These are phyloP conservation scores for Penicillium steckii DNA, from an alignment of 495 filamentous ascomycete genomes.

Conservation along the genomic window DNA sequence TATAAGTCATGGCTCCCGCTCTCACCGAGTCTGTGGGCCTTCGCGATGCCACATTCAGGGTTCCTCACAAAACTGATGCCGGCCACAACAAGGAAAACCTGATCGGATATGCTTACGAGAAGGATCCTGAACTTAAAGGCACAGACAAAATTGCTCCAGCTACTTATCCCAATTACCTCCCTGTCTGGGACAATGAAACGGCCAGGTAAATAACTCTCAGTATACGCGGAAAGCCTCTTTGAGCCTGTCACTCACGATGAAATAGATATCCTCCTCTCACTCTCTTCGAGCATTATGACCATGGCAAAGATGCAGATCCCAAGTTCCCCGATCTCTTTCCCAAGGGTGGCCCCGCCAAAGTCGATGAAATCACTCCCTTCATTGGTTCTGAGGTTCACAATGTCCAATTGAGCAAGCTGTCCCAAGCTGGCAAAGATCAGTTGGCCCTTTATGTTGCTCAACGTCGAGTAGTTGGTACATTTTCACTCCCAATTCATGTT, in stretches of 20 bases:
- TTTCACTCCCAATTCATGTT: neutral
- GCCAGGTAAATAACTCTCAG: conserved; percentile 25
- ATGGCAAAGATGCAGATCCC: conserved; percentile 51
- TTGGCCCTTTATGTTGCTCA: conserved; percentile 57
- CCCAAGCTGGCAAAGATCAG: conserved; percentile 53
- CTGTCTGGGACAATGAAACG: conserved; percentile 65
- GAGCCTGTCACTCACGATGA: neutral
- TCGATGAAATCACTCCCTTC: conserved; percentile 51
- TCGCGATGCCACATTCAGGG: conserved; percentile 31
- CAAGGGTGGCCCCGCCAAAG: conserved; percentile 31
- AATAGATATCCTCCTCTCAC: conserved; percentile 42
- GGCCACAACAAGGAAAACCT: conserved; percentile 65
- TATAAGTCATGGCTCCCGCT: conserved; percentile 53
- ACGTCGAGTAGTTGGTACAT: conserved; percentile 52
- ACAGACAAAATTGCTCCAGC: conserved; percentile 48
- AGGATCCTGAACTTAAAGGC: conserved; percentile 43
- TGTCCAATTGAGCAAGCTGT: conserved; percentile 55
- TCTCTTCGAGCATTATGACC: conserved; percentile 48
- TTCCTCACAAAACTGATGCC: conserved; percentile 35
- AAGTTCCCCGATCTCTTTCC: conserved; percentile 52
- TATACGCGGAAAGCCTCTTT: neutral
- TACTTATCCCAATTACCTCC: conserved; percentile 71
- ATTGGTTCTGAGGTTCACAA: conserved; percentile 56
- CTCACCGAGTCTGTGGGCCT: conserved; percentile 45
- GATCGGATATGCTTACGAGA: conserved; percentile 49